A percentile compares a stretch with the other conserved stretches of the same genome.
Conservation (phyloP, 129 eudicot genomes). For the Ambrosia trifida region DNA sequence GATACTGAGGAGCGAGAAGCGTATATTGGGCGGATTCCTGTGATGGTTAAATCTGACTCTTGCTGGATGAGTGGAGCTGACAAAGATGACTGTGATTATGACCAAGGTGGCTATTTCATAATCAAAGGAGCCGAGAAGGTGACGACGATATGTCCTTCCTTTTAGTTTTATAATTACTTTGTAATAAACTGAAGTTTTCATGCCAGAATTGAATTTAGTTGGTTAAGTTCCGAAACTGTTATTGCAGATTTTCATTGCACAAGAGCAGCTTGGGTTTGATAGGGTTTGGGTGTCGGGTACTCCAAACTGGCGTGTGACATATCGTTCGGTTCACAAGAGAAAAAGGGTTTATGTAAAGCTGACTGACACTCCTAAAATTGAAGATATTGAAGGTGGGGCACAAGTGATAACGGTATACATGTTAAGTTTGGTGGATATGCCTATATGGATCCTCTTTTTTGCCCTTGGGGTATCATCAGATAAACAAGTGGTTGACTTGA, state of each 20-base stretch:
- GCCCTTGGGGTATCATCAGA: slow-evolving; percentile 42
- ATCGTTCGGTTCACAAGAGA: slow-evolving; percentile 42
- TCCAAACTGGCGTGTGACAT: slow-evolving; percentile 52
- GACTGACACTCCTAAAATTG: slow-evolving; percentile 37
- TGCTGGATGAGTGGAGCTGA: slow-evolving; percentile 79
- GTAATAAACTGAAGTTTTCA: neutral
- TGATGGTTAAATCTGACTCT: slow-evolving; percentile 87
- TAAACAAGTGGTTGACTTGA: slow-evolving; percentile 54
- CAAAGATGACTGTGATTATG: slow-evolving; percentile 77
- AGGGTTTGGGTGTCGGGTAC: slow-evolving; percentile 47
- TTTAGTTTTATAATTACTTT: neutral
- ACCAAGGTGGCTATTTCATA: slow-evolving; percentile 87
- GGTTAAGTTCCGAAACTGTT: slow-evolving; percentile 7
- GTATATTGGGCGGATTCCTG: slow-evolving; percentile 73
- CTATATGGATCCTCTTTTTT: slow-evolving; percentile 39
- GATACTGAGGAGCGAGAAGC: slow-evolving; percentile 42
- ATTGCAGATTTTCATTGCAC: slow-evolving; percentile 83
- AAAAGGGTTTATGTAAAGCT: slow-evolving; percentile 59
- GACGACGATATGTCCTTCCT: slow-evolving; percentile 1
- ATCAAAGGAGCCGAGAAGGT: slow-evolving; percentile 98
- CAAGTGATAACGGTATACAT: slow-evolving; percentile 57
- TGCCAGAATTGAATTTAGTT: neutral
- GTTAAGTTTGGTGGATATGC: slow-evolving; percentile 37
- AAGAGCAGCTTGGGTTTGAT: slow-evolving; percentile 72
- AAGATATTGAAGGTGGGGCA: slow-evolving; percentile 47